These are phyloP conservation scores for Limnanthes douglasii DNA, from an alignment of 345 rosid species.

Conservation along the genomic window DNA sequence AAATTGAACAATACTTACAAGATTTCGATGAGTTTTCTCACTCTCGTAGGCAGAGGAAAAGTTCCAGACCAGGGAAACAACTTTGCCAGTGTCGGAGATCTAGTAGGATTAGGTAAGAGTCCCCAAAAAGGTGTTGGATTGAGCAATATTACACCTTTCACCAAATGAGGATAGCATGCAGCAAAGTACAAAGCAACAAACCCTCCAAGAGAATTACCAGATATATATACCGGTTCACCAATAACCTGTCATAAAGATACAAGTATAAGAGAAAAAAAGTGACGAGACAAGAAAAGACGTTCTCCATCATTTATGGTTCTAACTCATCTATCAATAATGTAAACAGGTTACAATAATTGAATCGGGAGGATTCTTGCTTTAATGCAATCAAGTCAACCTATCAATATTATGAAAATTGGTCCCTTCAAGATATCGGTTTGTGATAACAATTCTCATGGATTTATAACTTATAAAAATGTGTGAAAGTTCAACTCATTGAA, in stretches of 20 bases:
- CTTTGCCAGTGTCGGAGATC: conserved; percentile 56
- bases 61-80: conserved; percentile 83
- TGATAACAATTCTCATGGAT: no score
- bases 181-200: conserved; percentile 77
- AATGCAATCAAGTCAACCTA: no score
- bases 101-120: conserved; percentile 67
- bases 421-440: no score
- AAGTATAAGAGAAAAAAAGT: no score
- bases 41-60: conserved; percentile 72
- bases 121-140: conserved; percentile 99
- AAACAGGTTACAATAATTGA: no score
- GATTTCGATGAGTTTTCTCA: conserved; percentile 57
- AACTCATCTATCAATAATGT: no score
- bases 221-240: conserved; percentile 80
- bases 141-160: conserved; percentile 80
- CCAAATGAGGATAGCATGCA: conserved; percentile 67
- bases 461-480: no score
- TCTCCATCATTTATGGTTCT: no score
- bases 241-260: conserved; percentile 48
- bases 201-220: conserved; percentile 95
- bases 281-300: no score
- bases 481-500: no score
- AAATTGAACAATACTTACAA: conserved; percentile 34
- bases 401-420: no score
- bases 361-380: no score